Percentiles rank a stretch among this genome's conserved stretches.
Evolutionary conservation across 2,329 filamentous ascomycete genomes (phyloP).

Genomic region (Fusarium mundagurra): DNA sequence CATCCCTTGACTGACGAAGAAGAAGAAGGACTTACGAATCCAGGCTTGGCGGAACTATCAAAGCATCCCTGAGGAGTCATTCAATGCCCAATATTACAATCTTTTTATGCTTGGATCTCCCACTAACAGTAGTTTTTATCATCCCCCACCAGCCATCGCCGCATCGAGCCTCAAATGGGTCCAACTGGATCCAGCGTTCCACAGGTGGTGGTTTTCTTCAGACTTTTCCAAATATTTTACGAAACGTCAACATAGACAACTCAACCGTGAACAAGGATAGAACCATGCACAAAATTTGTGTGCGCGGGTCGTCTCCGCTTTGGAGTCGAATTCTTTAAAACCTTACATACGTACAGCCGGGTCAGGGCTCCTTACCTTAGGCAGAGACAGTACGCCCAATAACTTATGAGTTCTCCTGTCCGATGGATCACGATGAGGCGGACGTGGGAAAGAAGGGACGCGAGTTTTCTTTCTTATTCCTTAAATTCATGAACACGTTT

Average conservation of each 20-base stretch:
- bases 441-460: neutral
- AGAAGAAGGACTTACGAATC: neutral
- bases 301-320: slow-evolving; percentile 22
- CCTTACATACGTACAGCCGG: slow-evolving; percentile 3
- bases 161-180: slow-evolving; percentile 21
- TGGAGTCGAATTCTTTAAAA: slow-evolving; percentile 11
- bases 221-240: slow-evolving; percentile 9
- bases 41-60: slow-evolving; percentile 14
- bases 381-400: slow-evolving; percentile 20
- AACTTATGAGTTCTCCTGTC: neutral
- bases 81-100: neutral
- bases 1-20: neutral
- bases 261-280: slow-evolving; percentile 31
- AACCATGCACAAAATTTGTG: slow-evolving; percentile 30
- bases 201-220: slow-evolving; percentile 8
- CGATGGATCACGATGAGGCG: slow-evolving; percentile 23
- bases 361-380: slow-evolving; percentile 1
- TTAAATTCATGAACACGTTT: slow-evolving; percentile 24
- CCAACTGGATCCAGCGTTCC: slow-evolving; percentile 20
- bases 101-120: slow-evolving; percentile 3
- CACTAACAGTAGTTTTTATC: slow-evolving; percentile 16
- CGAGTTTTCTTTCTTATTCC: slow-evolving; percentile 14
- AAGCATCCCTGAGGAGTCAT: neutral
- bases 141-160: slow-evolving; percentile 20
- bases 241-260: slow-evolving; percentile 6